Evolutionary conservation across 2,329 filamentous ascomycete genomes (phyloP), one percentile per base, ranked within the genome.

Genomic region (Venturiaceae sp.): DNA sequence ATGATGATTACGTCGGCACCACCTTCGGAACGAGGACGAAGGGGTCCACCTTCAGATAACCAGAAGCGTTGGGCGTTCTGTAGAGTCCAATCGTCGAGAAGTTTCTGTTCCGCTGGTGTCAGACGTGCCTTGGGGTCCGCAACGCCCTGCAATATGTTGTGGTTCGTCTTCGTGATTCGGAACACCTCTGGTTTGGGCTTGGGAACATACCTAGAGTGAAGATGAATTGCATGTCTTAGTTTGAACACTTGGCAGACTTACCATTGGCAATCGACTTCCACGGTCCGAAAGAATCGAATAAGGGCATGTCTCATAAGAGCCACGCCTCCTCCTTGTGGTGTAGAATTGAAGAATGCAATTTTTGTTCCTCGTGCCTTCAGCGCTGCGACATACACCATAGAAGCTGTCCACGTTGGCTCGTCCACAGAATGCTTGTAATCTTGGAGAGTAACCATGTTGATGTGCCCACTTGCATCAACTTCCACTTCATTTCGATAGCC

Each of bases 111-210:
- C 2, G 86, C 80, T 1, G 75, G 64, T 0, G 79, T 82, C 33
- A 92, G 77, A n/a, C 83, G 80, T 64, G 88, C 80, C 2, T 82
- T 80, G 0, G 83, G 81, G 28, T 79, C 76, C 41, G 84, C 83
- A 44, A 92, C 88, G 8, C 88, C 89, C 72, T 94, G 89, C 2
- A 94, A 82, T 63, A 92, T 92, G 72, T 94, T 94, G 80, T 94
- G 89, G 64, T 91, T 87, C 63, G 87, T 91, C 74, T 94, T 94
- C 64, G 89, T 94, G 71, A 90, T 86, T 55, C 88, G 80, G 72
- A 94, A 94, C 11, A 92, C 84, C 16, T 87, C 85, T 3, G 87
- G 87, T 55, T 86, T 84, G 23, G 89, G 88, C 69, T 90, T 90
- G 6, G 89, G 89, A 1, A 92, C 88, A 61, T 80, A 83, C 39